Base-by-base conservation (phyloP, 176 grass and related monocot genomes). In the Areca catechu region DNA sequence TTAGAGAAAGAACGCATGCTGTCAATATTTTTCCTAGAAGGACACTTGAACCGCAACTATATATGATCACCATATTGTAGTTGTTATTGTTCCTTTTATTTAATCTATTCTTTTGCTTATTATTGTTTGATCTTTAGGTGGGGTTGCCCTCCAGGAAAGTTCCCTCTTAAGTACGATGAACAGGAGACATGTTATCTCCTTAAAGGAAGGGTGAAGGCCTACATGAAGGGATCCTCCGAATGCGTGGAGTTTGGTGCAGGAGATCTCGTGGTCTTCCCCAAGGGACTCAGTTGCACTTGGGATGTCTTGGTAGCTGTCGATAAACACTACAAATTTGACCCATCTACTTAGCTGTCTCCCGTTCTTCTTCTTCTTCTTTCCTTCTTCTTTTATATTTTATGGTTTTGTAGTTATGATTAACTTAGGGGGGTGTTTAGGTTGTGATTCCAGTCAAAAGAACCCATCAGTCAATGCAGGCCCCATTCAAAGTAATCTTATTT, bases 311-410 rank as follows among this genome's bases (percentile, higher is more conserved):
- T 82, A 47, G 80, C 83, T 53, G 83, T 96, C 56, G 86, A 90
- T 43, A 96, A 96, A 71, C 76, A 85, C 80, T 96, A 96, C 83
- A 87, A 90, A 51, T 96, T 96, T 57, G 86, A 84, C 73, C 76
- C 91, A 7, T 82, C 90, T 43, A 14, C 34, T 51, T 94, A 75
- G 29, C 51, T 22, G 24, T 16, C 19, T 51, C 9, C 34, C 9
- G 3, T 14, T 14, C 34, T 43, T 43, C 9, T 43, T 2, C 34
- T 43, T 43, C 10, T 43, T 43, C n/a, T n/a, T n/a, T n/a, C n/a
- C 21, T 22, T 14, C 19, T 55, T 55, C 9, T 19, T 55, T 55
- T 55, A 21, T 55, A 55, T 20, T 55, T 55, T 4, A 55, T 21
- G 1, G 5, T 1, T 55, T 21, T 10, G 19, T 55, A 55, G 18